phyloP scores from a whole-genome alignment of 139 green algal species.

The Chlorella sp. region DNA sequence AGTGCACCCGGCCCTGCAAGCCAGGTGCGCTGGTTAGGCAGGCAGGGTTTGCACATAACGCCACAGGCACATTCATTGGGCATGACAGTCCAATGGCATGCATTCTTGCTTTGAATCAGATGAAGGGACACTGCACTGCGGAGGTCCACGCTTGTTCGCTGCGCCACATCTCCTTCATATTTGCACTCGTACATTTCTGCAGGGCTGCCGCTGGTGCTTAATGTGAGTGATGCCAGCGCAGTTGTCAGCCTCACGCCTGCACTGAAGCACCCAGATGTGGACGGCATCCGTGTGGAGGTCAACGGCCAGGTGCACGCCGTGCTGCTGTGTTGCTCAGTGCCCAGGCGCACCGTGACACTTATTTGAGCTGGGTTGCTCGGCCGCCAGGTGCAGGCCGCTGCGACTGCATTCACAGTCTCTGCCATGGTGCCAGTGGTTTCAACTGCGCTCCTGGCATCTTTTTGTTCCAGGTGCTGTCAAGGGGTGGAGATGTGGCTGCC shows the following conservation, averaged over 20 bases:
- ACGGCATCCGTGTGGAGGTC: slow-evolving; percentile 58
- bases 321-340: no score
- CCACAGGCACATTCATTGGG: no score
- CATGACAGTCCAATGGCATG: neutral
- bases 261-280: slow-evolving; percentile 31
- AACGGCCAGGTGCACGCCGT: slow-evolving; percentile 30
- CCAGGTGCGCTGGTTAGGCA: neutral
- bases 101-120: neutral
- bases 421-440: no score
- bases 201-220: slow-evolving; percentile 28
- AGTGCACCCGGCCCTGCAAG: neutral
- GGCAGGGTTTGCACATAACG: no score
- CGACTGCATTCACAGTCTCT: no score
- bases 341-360: no score
- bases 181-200: neutral
- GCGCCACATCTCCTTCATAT: no score
- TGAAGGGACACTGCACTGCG: no score
- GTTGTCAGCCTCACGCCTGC: slow-evolving; percentile 31
- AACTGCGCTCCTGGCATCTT: no score
- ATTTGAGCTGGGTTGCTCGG: no score
- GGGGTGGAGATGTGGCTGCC: slow-evolving; percentile 52
- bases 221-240: slow-evolving; percentile 23
- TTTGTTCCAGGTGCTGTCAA: slow-evolving; percentile 48
- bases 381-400: no score
- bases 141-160: no score